Evolutionary conservation across 2,329 filamentous ascomycete genomes (phyloP), one percentile per base, ranked within the genome.

Genomic region (Orbilia oligospora): DNA sequence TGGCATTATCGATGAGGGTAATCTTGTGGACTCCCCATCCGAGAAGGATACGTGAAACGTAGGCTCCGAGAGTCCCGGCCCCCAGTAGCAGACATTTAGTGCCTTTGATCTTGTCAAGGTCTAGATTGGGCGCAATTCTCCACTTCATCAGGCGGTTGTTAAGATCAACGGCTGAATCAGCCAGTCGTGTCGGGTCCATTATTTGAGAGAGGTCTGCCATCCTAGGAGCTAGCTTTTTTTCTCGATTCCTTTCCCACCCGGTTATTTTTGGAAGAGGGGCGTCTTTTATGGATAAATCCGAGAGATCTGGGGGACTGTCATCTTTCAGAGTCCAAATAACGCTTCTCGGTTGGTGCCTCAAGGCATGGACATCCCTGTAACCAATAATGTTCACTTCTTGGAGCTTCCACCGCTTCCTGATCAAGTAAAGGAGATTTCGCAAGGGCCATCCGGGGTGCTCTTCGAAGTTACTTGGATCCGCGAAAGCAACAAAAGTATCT

Each of bases 131-230:
- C 6, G 94, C 93, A 82, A 99, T 93, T 46, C 96, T 91, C 96
- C 96, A 99, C 86, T 97, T 99, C 91, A 99, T 99, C 73, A 99
- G 88, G 85, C 98, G 98, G 77, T 98, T 87, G 83, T 99, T 99
- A 75, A 99, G 88, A 83, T 99, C 96, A 9, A 98, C 95, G 0
- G 94, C 94, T 83, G 97, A 94, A 83, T 98, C 94, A 22, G 96
- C 96, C 18, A 98, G 87, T 81, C 87, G 75, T 83, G 86, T 87
- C 5, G 96, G 95, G 83, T 99, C 94, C 92, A 99, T 95, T 82
- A 97, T 97, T 82, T 96, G 93, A 20, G 92, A 92, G 8, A 99
- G 87, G 82, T 97, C 93, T 14, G 93, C 93, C 18, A 91, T 88
- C 81, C 92, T 91, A 16, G 92, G 90, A 18, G 90, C 89, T 18